A percentile compares a stretch with the other conserved stretches of the same genome.
Conservation (phyloP, 305 asterid genomes). For the Andrographis paniculata region DNA sequence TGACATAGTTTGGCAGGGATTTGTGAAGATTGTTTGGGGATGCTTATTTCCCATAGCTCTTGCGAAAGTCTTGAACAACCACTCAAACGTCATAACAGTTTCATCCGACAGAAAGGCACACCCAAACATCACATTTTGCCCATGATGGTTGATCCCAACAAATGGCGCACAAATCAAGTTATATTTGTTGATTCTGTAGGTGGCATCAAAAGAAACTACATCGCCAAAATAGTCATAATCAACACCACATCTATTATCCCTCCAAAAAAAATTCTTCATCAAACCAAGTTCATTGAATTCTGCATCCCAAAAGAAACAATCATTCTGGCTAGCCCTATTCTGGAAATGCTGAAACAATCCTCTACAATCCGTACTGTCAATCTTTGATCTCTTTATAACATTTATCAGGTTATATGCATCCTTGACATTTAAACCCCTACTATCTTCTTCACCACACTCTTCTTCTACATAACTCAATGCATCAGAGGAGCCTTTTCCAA, state of each 20-base stretch:
- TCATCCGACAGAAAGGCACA: slow-evolving; percentile 16
- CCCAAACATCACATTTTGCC: slow-evolving; percentile 6
- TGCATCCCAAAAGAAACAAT: slow-evolving; percentile 11
- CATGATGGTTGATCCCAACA: slow-evolving; percentile 9
- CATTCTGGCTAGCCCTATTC: not conserved
- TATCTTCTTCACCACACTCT: not conserved
- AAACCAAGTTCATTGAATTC: slow-evolving; percentile 8
- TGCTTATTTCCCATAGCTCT: slow-evolving; percentile 9
- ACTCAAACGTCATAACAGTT: slow-evolving; percentile 1
- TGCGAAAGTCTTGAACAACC: slow-evolving; percentile 12
- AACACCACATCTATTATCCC: slow-evolving; percentile 8
- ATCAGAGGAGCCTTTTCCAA: not conserved
- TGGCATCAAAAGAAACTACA: slow-evolving; percentile 11
- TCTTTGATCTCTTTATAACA: not conserved
- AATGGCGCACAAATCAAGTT: slow-evolving; percentile 2
- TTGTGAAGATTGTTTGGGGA: slow-evolving; percentile 7
- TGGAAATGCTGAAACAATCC: not conserved
- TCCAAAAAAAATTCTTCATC: slow-evolving; percentile 12
- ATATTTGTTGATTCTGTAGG: slow-evolving; percentile 9
- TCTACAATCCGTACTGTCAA: not conserved
- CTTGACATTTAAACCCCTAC: not conserved
- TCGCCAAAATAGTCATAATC: slow-evolving; percentile 16
- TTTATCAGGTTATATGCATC: slow-evolving; percentile 2
- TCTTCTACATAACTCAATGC: not conserved
- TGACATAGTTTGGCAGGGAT: slow-evolving; percentile 9